Evolutionary conservation across 1,284 basidiomycete species (phyloP).

Genomic region (Heterobasidion occidentale): DNA sequence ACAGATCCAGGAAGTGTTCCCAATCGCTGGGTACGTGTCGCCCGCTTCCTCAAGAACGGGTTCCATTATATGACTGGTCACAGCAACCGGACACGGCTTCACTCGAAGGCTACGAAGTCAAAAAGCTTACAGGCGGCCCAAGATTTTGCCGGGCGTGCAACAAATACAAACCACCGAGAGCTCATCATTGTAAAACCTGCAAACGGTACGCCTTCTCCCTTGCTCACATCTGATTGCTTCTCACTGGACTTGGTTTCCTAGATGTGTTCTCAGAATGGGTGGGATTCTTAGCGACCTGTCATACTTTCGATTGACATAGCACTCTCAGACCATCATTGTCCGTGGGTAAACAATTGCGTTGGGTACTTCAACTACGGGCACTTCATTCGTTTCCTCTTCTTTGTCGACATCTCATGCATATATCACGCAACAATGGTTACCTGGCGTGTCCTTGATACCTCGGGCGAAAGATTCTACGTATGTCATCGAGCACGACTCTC

Average conservation of each 20-base stretch:
- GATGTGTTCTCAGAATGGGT: conserved; percentile 82
- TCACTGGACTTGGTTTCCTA: conserved; percentile 18
- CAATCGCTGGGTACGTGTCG: conserved; percentile 54
- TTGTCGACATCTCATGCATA: conserved; percentile 80
- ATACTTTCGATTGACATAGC: conserved; percentile 4
- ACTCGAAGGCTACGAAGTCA: conserved; percentile 77
- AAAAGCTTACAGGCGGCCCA: conserved; percentile 72
- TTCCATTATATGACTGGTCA: neutral
- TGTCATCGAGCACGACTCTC: conserved; percentile 10
- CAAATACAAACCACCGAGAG: conserved; percentile 64
- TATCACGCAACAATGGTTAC: conserved; percentile 81
- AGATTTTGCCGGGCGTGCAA: conserved; percentile 80
- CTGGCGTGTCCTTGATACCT: conserved; percentile 47
- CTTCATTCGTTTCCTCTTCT: conserved; percentile 90
- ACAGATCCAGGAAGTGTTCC: conserved; percentile 87
- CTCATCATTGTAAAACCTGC: conserved; percentile 88
- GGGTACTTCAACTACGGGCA: conserved; percentile 86
- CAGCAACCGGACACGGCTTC: conserved; percentile 71
- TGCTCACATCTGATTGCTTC: conserved; percentile 3
- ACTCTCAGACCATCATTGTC: conserved; percentile 79
- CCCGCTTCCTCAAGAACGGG: conserved; percentile 15
- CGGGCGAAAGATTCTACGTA: conserved; percentile 46
- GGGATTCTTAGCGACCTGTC: conserved; percentile 3
- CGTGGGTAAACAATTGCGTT: conserved; percentile 88
- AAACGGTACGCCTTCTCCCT: conserved; percentile 49